A percentile compares a stretch with the other conserved stretches of the same genome.
Conservation (phyloP, 148 eudicot species). For the Rhododendron mucronatum region DNA sequence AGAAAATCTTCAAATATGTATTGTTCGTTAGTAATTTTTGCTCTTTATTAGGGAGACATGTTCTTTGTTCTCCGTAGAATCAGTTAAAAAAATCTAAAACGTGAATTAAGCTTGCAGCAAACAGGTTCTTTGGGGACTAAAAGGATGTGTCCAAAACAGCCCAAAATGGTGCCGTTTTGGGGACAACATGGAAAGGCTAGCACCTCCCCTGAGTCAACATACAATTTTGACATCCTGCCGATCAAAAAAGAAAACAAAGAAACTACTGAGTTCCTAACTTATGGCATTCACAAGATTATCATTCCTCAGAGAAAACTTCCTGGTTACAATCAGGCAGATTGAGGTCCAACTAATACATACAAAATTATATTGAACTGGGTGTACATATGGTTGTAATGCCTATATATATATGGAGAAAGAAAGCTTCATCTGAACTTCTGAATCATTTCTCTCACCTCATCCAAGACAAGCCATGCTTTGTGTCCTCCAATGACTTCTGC, state of each 20-base stretch:
- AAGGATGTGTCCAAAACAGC: no score
- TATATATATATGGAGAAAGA: neutral
- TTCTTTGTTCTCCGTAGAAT: no score
- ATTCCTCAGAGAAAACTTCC: neutral
- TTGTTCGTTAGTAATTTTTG: no score
- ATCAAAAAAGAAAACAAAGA: no score
- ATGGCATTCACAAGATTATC: neutral
- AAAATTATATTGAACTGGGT: neutral
- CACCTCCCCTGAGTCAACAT: neutral
- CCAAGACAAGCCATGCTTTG: conserved; percentile 88
- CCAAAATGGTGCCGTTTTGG: no score
- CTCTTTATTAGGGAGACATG: no score
- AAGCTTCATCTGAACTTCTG: conserved; percentile 37
- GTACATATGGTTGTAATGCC: neutral
- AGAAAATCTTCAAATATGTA: no score
- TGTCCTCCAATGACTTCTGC: conserved; percentile 96
- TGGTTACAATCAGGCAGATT: neutral
- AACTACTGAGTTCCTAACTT: neutral
- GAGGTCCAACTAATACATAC: neutral
- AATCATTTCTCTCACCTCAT: conserved; percentile 88
- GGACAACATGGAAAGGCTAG: no score
- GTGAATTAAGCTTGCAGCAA: no score
- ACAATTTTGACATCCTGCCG: neutral
- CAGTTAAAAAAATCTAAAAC: no score
- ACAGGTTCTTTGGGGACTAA: no score